Base-by-base conservation (phyloP, 164 flowering plant genomes). In the Sedum album region DNA sequence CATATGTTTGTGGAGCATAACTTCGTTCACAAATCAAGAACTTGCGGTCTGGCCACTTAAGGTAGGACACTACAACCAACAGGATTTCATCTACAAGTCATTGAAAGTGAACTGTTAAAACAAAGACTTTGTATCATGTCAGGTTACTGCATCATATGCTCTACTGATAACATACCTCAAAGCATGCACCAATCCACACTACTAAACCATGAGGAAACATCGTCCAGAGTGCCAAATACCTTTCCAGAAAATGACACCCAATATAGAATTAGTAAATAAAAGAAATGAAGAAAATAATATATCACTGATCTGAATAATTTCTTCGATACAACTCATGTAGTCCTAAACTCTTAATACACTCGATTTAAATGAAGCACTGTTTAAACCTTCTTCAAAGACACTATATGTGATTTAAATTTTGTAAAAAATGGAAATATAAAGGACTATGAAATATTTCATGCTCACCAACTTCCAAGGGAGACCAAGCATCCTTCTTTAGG, bases 401-500 rank as follows among this genome's bases (percentile, higher is more conserved):
- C 26, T 33, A 57, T 28, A 13, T 11, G 62, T 28, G 33, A 33
- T 33, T 57, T 20, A 28, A 28, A 57, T 5, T 13, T 26, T 26
- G 33, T 57, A 28, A 28, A 44, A 57, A 28, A 26, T 26, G 62
- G 20, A 28, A 26, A 57, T 11, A 26, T n/a, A 26, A 14, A 57
- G 62, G 18, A 28, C 33, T 2, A 57, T 28, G 28, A 57, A 28
- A 4, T 33, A 20, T 2, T 57, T 57, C 26, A 15, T 0, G 31
- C 72, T 42, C 39, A 31, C 60, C 67, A 38, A 25, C 26, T 35
- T 38, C 71, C 68, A 13, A 49, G 30, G 20, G 71, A 36, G 26
- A 55, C 63, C 49, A 36, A 36, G 38, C 69, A 66, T 71, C 41
- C 44, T 71, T 70, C 79, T 76, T 84, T 83, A 87, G 49, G 91